Base-by-base conservation (phyloP, 2,329 filamentous ascomycete genomes). In the Phialemoniopsis sp. region DNA sequence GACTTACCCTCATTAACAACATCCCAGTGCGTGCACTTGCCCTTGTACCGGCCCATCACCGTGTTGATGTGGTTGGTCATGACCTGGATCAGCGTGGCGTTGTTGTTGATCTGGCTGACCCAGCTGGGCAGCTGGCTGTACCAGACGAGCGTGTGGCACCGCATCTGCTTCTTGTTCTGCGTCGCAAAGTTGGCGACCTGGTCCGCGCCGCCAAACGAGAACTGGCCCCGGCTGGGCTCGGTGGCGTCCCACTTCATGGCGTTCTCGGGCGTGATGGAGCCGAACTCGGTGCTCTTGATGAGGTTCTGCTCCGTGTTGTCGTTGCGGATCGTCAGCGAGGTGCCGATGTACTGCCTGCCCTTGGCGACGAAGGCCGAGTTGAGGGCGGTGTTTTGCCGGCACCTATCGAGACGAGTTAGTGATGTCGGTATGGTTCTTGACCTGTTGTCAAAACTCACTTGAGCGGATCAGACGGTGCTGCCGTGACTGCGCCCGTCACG, bases 241-340 rank as follows among this genome's bases (percentile, higher is more conserved):
- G 67, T 76, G 42, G 70, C 62, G 45, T 77, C 69, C 76, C 75
- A 83, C 65, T 63, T 63, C 57, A 58, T 71, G 2, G 76, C 73
- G 4, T 64, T 63, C 49, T 63, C 61, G n/a, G 56, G 56, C 10
- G 76, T 80, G 34, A 78, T 65, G 47, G 76, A 70, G 16, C 76
- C 77, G 51, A 81, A 81, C 42, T 80, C 73, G 14, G 45, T 60
- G 52, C 73, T 62, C 43, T 63, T 66, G 35, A 79, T 62, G 44
- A 78, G 70, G 4, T 56, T 52, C n/a, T 67, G 55, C 52, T 81
- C 80, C 30, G 63, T 48, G 3, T 57, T 53, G 54, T 82, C 74
- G 32, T 69, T 65, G 3, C 54, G 55, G 16, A 78, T 73, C 46
- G 80, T 77, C 19, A 77, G 73, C 2, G 76, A 76, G 2, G 76